phyloP scores from a whole-genome alignment of 768 basidiomycete species.

The Tulasnella sp. region DNA sequence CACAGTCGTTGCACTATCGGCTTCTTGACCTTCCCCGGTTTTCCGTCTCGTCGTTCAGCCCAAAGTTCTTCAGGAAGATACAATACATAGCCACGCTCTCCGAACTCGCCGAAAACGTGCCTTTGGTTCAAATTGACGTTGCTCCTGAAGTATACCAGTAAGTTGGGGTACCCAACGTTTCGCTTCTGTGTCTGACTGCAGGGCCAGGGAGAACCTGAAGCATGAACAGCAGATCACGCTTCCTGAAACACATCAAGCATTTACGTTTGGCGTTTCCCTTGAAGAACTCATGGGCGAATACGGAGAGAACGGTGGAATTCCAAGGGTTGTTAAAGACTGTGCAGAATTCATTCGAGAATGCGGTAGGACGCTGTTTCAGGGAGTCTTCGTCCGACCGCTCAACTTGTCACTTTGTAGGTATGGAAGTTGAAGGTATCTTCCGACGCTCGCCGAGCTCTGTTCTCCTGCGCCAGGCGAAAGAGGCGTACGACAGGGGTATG shows the following conservation, averaged over 20 bases:
- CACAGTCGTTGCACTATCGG: neutral
- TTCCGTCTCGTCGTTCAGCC: conserved; percentile 38
- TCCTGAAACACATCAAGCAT: conserved; percentile 48
- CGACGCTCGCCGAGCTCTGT: conserved; percentile 69
- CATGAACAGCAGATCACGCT: conserved; percentile 61
- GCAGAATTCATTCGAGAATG: conserved; percentile 61
- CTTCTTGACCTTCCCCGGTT: conserved; percentile 13
- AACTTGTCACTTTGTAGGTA: conserved; percentile 30
- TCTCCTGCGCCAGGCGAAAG: conserved; percentile 63
- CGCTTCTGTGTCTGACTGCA: neutral
- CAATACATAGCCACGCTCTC: conserved; percentile 69
- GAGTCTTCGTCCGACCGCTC: neutral
- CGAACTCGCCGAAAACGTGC: conserved; percentile 65
- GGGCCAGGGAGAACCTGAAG: conserved; percentile 64
- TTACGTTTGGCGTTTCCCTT: conserved; percentile 70
- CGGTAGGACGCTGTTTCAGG: conserved; percentile 29
- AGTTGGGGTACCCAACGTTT: conserved; percentile 27
- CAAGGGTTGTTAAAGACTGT: conserved; percentile 68
- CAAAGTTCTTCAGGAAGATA: conserved; percentile 85
- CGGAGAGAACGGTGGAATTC: conserved; percentile 77
- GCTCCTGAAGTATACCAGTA: conserved; percentile 77
- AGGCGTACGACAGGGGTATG: conserved; percentile 75
- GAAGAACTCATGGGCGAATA: conserved; percentile 77
- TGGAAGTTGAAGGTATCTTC: conserved; percentile 74
- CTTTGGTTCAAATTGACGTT: conserved; percentile 81